Conservation (phyloP, 108 stramenopile species). For the Epithemia pelagica region DNA sequence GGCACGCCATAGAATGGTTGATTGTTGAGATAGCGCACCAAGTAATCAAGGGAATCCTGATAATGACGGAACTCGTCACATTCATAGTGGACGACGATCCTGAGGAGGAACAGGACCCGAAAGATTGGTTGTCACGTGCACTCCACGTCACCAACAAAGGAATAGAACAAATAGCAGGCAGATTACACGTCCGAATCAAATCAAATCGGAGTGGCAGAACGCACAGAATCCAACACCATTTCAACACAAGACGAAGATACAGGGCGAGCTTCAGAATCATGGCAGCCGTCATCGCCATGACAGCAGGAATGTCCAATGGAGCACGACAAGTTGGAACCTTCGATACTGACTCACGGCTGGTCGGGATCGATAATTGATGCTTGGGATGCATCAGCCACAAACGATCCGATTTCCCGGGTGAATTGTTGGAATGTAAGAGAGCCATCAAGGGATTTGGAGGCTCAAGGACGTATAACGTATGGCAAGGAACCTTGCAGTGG, state of each 20-base stretch:
- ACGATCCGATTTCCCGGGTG: slow-evolving; percentile 5
- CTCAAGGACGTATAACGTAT: not conserved
- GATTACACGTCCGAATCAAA: not conserved
- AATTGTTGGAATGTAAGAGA: not conserved
- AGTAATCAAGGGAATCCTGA: too few species aligned
- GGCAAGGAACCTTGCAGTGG: slow-evolving; percentile 6
- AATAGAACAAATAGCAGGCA: not conserved
- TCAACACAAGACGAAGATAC: not conserved
- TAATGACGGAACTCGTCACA: too few species aligned
- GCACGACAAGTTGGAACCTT: slow-evolving; percentile 5
- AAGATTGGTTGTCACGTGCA: too few species aligned
- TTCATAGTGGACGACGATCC: too few species aligned
- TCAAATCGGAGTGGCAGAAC: not conserved
- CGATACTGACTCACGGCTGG: slow-evolving; percentile 19
- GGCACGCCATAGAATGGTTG: too few species aligned
- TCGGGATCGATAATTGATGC: slow-evolving; percentile 17
- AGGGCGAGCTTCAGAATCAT: not conserved
- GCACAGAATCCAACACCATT: not conserved
- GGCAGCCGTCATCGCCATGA: not conserved
- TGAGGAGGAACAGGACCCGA: too few species aligned
- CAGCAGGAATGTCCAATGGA: not conserved
- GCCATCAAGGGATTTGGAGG: slow-evolving; percentile 15
- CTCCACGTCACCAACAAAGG: not conserved
- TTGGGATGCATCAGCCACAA: slow-evolving; percentile 9
- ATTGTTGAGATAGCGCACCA: too few species aligned